Evolutionary conservation across 352 stramenopile genomes (phyloP), one percentile per base, ranked within the genome.

Genomic region (Globisporangium radiosum): DNA sequence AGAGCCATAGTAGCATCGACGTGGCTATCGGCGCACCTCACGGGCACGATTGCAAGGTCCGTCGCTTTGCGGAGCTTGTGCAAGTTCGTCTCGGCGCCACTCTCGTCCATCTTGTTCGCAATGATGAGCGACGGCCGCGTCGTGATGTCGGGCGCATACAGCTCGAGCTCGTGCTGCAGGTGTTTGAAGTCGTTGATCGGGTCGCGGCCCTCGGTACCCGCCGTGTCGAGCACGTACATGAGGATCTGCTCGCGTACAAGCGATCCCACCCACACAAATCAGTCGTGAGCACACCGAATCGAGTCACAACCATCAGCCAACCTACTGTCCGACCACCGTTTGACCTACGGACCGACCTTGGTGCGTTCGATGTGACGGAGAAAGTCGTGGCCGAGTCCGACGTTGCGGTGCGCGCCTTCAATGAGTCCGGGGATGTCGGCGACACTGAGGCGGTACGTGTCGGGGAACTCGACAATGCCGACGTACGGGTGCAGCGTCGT

Each of bases 351-450:
- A 33, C 25, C 25, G 25, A 98, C 94, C 64, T 97, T 96, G 63
- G 97, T 99, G 40, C 97, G 91, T 71, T 99, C 95, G 50, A 99
- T 98, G 73, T 99, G 97, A 25, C 97, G 78, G 55, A 99, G 71
- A 67, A 99, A 99, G 44, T 97, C 92, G 62, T 97, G 91, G 36
- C 97, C 97, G n/a, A 99, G 76, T n/a, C 97, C 97, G 56, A 97
- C 90, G 62, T 98, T 98, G 10, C 86, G 76, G 56, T 98, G 86
- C 0, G 97, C 97, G 33, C 88, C 88, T 56, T 96, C 86, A 48
- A 96, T 95, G 44, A 96, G 74, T 14, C 88, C 88, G 5, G 88
- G 88, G 54, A 96, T 93, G 43, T 96, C 88, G 55, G 88, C 88
- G 15, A 96, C 88, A 66, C 90, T 93, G 9, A 98, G 66, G 5